Percentiles rank a stretch among this genome's conserved stretches.
phyloP scores from a whole-genome alignment of 1,139 yeast genomes.

The Kurtzmaniella quercitrusa region DNA sequence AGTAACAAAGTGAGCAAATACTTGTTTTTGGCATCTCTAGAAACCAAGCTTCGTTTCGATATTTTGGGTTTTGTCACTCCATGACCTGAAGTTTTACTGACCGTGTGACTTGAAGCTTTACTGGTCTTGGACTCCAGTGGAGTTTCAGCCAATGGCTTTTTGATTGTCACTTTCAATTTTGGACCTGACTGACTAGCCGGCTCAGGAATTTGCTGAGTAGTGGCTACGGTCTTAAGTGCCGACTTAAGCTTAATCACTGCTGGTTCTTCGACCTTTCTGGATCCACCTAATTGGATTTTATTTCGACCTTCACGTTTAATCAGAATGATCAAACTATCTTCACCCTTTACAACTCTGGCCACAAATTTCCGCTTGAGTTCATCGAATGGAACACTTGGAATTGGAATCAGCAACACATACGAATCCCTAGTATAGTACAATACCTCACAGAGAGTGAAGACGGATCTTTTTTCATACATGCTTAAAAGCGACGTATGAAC shows the following conservation, averaged over 20 bases:
- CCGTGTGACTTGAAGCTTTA: not conserved
- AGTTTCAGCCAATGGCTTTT: not conserved
- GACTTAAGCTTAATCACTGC: not conserved
- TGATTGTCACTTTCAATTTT: slow-evolving; percentile 17
- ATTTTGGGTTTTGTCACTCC: too few species aligned
- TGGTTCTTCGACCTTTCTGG: slow-evolving; percentile 9
- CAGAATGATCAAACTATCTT: slow-evolving; percentile 44
- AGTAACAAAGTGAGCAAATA: not conserved
- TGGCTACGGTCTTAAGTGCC: not conserved
- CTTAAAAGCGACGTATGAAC: slow-evolving; percentile 58
- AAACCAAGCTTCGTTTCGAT: slow-evolving; percentile 1
- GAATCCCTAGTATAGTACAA: slow-evolving; percentile 63
- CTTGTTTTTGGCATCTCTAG: slow-evolving; percentile 9
- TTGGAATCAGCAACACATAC: slow-evolving; percentile 54
- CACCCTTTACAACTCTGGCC: slow-evolving; percentile 34
- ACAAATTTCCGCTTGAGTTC: slow-evolving; percentile 57
- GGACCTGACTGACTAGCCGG: slow-evolving; percentile 9
- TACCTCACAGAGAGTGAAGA: slow-evolving; percentile 64
- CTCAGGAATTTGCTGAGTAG: not conserved
- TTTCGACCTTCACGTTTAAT: slow-evolving; percentile 43
- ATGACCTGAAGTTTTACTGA: too few species aligned
- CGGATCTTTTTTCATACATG: slow-evolving; percentile 53
- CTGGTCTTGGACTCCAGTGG: not conserved
- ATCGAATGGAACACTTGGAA: slow-evolving; percentile 53
- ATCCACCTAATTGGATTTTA: slow-evolving; percentile 31